phyloP scores from a whole-genome alignment of 2,329 filamentous ascomycete species.

The Ascochyta clinopodiicola region DNA sequence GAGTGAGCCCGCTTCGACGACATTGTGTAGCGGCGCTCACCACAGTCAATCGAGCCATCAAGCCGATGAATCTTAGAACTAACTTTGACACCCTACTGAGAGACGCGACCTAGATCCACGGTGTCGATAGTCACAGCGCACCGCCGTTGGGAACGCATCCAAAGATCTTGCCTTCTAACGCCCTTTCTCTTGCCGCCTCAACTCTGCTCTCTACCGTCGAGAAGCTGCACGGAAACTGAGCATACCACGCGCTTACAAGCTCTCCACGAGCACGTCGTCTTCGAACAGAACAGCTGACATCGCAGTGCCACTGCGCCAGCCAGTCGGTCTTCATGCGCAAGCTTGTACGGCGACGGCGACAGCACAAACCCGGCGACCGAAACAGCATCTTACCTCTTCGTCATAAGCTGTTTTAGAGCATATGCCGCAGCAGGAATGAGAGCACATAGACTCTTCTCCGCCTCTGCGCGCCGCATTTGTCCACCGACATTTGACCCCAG shows the following conservation, averaged over 20 bases:
- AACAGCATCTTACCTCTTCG: neutral
- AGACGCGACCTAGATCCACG: neutral
- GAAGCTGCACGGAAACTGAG: neutral
- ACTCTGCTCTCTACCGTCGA: neutral
- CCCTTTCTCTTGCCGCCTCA: neutral
- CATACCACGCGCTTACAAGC: neutral
- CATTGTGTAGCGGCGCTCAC: neutral
- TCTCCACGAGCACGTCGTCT: neutral
- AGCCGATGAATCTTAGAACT: neutral
- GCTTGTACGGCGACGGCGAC: neutral
- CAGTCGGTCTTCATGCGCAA: neutral
- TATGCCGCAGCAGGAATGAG: neutral
- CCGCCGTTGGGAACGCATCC: neutral
- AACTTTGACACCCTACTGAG: neutral
- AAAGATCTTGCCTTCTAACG: neutral
- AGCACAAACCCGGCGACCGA: neutral
- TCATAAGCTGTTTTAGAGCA: neutral
- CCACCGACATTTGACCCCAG: neutral
- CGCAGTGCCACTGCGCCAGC: too few relatives aligned
- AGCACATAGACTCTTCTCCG: neutral
- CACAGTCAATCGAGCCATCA: neutral
- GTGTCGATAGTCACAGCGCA: neutral
- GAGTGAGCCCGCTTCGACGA: neutral
- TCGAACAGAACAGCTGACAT: neutral
- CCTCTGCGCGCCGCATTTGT: neutral